Base-by-base conservation (phyloP, 306 rosid species). In the Castanea mollissima region DNA sequence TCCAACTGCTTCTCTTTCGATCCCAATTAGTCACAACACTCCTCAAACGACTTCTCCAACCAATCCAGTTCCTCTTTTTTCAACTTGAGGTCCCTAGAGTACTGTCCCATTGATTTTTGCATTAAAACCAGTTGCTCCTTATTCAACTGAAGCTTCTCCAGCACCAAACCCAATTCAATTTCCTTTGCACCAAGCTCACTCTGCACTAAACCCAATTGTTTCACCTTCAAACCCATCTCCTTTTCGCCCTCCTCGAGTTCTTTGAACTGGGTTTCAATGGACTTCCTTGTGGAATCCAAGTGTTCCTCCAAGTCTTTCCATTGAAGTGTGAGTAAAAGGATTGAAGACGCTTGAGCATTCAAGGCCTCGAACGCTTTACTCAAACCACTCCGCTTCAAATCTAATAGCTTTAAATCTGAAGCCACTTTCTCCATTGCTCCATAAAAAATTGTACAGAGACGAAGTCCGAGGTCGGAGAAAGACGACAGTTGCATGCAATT, bases 231-330 rank as follows among this genome's bases (percentile, higher is more conserved):
- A 3, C 38, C 68, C 75, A 74, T 19, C n/a, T 8, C 78, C 23
- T 74, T 81, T 71, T 27, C 78, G 14, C 81, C 81, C 14, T n/a
- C 56, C 10, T 78, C 32, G 5, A 85, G 73, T 32, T 34, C 79
- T 31, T 60, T 59, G 15, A 55, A 69, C 31, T 44, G 75, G 6
- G 52, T 52, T 13, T 25, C 76, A 2, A 84, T 44, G 57, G 41
- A 49, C 20, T 74, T 74, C n/a, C 75, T 69, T 2, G 70, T 49
- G 4, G 82, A 82, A 18, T 86, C 90, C 2, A 88, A 88, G 55
- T 84, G 87, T 32, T 64, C 81, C 71, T 88, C 87, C 54, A 90
- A 78, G 23, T 90, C 91, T 58, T 86, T 82, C 91, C 91, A 82
- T 25, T 84, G 87, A 1, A 83, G 71, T 20, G 81, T 69, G 31